Percentiles rank a stretch among this genome's conserved stretches.
These are phyloP conservation scores for Fragosphaeria purpurea DNA, from an alignment of 2,329 filamentous ascomycete genomes.

Conservation along the genomic window DNA sequence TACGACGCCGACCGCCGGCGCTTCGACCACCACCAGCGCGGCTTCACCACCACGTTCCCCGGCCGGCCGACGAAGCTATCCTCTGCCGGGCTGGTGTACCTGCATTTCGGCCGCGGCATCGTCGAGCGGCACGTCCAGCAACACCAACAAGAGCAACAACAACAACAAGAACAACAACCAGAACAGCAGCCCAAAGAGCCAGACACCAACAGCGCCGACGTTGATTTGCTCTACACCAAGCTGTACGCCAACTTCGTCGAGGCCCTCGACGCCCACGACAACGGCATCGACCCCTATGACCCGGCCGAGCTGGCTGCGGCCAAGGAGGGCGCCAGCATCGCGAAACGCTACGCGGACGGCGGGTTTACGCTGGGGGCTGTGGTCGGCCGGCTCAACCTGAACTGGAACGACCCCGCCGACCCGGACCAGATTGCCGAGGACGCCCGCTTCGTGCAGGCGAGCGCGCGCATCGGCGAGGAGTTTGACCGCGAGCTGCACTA, in stretches of 20 bases:
- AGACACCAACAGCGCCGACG: slow-evolving; percentile 49
- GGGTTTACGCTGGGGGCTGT: slow-evolving; percentile 78
- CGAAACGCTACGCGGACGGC: slow-evolving; percentile 75
- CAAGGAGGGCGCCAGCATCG: slow-evolving; percentile 46
- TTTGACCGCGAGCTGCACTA: slow-evolving; percentile 75
- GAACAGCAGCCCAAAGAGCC: slow-evolving; percentile 18
- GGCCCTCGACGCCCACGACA: slow-evolving; percentile 95
- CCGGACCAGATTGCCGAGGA: slow-evolving; percentile 69
- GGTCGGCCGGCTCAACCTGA: slow-evolving; percentile 69
- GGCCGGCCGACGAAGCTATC: slow-evolving; percentile 78
- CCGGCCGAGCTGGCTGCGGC: slow-evolving; percentile 50
- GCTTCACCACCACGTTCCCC: slow-evolving; percentile 79
- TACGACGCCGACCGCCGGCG: slow-evolving; percentile 69
- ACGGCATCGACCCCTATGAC: slow-evolving; percentile 80
- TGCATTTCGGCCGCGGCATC: slow-evolving; percentile 86
- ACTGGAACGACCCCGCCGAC: slow-evolving; percentile 58
- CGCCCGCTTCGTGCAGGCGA: slow-evolving; percentile 65
- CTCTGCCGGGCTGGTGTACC: slow-evolving; percentile 85
- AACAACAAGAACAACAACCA: slow-evolving; percentile 1
- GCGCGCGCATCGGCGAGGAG: slow-evolving; percentile 75
- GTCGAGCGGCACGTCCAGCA: slow-evolving; percentile 53
- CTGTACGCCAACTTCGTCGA: slow-evolving; percentile 91
- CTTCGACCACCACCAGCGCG: slow-evolving; percentile 96
- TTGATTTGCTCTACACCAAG: slow-evolving; percentile 72
- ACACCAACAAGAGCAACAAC: slow-evolving; percentile 1